Percentiles rank a stretch among this genome's conserved stretches.
Conservation (phyloP, 129 eudicot species). For the Escallonia rubra region DNA sequence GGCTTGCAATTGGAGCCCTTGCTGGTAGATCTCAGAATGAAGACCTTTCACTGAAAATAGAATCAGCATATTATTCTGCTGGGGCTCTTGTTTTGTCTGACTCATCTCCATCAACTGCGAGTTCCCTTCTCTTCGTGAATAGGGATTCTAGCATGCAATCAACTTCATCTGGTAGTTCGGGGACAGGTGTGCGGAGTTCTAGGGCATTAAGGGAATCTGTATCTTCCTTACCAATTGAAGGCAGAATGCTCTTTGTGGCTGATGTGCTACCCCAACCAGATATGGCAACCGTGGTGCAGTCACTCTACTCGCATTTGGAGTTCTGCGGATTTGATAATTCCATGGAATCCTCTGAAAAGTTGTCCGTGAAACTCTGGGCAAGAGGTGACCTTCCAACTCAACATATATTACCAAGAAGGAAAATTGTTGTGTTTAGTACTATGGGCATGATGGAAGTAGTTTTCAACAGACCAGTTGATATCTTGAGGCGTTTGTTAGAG, state of each 20-base stretch:
- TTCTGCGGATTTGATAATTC: conserved; percentile 53
- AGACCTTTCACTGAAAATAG: conserved; percentile 80
- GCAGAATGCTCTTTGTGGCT: conserved; percentile 92
- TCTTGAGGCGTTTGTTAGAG: conserved; percentile 76
- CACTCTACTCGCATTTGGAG: conserved; percentile 75
- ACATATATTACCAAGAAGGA: conserved; percentile 83
- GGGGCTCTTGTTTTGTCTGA: conserved; percentile 93
- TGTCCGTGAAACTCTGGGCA: conserved; percentile 81
- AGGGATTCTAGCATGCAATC: conserved; percentile 69
- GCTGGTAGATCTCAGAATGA: conserved; percentile 71
- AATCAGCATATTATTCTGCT: conserved; percentile 82
- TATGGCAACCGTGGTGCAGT: conserved; percentile 70
- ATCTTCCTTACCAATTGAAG: conserved; percentile 84
- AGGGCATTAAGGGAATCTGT: conserved; percentile 90
- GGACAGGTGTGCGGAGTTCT: conserved; percentile 63
- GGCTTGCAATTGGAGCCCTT: conserved; percentile 74
- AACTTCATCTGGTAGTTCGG: conserved; percentile 56
- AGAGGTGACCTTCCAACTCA: conserved; percentile 91
- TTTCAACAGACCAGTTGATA: conserved; percentile 88
- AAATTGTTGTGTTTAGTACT: conserved; percentile 76
- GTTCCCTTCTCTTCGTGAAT: conserved; percentile 77
- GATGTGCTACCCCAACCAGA: conserved; percentile 81
- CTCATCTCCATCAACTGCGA: conserved; percentile 77
- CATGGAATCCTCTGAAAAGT: conserved; percentile 66
- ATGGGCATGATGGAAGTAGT: conserved; percentile 99